Base-by-base conservation (phyloP, 2,329 filamentous ascomycete genomes). In the Allantophomopsis lycopodina region DNA sequence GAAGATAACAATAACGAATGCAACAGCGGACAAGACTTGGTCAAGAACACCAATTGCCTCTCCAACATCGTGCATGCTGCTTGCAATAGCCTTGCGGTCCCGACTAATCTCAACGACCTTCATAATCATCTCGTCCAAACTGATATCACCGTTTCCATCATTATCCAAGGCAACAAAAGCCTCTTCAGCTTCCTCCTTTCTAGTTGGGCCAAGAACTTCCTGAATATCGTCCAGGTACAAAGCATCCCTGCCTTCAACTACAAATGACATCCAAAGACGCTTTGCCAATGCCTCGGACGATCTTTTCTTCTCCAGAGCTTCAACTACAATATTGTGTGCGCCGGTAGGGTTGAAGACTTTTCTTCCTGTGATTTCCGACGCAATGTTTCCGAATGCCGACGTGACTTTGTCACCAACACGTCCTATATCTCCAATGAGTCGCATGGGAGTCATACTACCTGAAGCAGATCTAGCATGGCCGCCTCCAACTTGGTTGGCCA, bases 221-320 rank as follows among this genome's bases (percentile, higher is more conserved):
- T 79, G 57, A 31, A 98, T 71, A 55, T 98, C 91, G 4, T 94
- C 86, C 7, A 73, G 60, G 48, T 73, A 84, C 7, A 98, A 68
- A 1, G 79, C 67, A 32, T 95, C 85, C 42, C 79, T 79, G 50
- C 86, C 87, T 60, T 96, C 89, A 4, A 91, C 76, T 2, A 94
- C 91, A 55, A 95, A 94, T 1, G 88, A 95, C 85, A 95, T 94
- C 91, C 91, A 96, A 46, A 96, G 80, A 53, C 91, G 82, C 49
- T 77, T 81, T n/a, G 85, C 88, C 42, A 96, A 65, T n/a, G 91
- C 91, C 57, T 96, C 88, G 0, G 87, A 85, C 6, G 86, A 83
- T 43, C 72, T 70, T 34, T 74, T 77, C 62, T 86, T 89, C 60
- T 95, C 88, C 23, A 96, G 68, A 7, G 89, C 91, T 55, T 93